Evolutionary conservation across 1,284 basidiomycete genomes (phyloP).

Genomic region (Meira nashicola): DNA sequence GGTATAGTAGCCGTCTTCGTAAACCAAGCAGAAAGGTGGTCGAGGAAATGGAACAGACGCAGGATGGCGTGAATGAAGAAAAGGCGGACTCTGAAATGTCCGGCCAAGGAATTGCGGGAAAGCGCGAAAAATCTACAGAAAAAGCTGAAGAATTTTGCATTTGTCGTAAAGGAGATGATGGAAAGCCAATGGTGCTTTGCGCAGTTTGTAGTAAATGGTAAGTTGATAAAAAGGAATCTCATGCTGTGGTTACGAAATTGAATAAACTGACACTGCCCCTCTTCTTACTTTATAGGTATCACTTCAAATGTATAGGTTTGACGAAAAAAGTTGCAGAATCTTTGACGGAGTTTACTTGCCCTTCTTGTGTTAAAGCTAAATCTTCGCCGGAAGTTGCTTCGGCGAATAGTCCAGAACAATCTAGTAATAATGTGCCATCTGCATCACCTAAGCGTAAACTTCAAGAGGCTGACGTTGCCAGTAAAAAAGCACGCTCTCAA

Average conservation of each 20-base stretch:
- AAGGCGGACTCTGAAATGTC: conserved; percentile 6
- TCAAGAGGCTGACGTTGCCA: background rate
- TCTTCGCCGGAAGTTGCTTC: background rate
- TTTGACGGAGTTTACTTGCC: conserved; percentile 42
- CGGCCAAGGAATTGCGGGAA: background rate
- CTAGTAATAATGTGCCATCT: background rate
- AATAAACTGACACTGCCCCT: background rate
- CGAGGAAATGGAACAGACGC: conserved; percentile 8
- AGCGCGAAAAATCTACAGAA: conserved; percentile 17
- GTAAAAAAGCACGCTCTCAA: background rate
- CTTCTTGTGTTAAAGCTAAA: conserved; percentile 20
- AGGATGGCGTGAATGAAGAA: conserved; percentile 12
- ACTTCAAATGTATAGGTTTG: conserved; percentile 45
- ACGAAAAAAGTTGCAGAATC: conserved; percentile 37
- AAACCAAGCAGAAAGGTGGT: conserved; percentile 5
- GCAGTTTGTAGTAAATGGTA: conserved; percentile 47
- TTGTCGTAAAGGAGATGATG: conserved; percentile 44
- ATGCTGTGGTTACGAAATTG: background rate
- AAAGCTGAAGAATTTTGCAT: conserved; percentile 41
- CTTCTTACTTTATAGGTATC: conserved; percentile 27
- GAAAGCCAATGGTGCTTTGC: conserved; percentile 49
- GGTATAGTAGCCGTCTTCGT: background rate
- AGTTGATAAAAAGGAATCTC: conserved; percentile 15
- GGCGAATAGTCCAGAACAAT: background rate
- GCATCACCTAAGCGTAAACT: conserved; percentile 4